phyloP scores from a whole-genome alignment of 257 asterid species.

The Jacaranda mimosifolia region DNA sequence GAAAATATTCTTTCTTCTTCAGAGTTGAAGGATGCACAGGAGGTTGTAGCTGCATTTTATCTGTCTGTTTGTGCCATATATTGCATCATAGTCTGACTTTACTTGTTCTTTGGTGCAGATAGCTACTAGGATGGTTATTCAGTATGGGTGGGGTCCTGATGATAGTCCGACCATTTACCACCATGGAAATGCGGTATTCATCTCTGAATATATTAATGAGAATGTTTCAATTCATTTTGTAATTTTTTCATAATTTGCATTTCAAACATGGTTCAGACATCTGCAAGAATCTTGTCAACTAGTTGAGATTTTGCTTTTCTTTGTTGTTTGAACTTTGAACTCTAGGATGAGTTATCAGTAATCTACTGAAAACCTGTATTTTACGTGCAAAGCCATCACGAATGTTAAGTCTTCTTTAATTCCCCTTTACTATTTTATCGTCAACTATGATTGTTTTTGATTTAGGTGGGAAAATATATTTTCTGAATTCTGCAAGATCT shows the following conservation, averaged over 20 bases:
- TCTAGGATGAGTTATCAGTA: conserved; percentile 16
- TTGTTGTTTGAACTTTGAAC: conserved; percentile 10
- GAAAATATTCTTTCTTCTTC: conserved; percentile 85
- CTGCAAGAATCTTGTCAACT: conserved; percentile 4
- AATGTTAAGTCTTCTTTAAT: neutral
- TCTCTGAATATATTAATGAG: conserved; percentile 29
- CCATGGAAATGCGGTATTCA: conserved; percentile 83
- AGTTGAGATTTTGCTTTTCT: conserved; percentile 8
- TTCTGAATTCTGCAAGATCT: neutral
- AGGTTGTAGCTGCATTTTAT: conserved; percentile 59
- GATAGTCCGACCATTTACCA: conserved; percentile 86
- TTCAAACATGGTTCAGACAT: conserved; percentile 21
- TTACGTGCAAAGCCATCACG: neutral
- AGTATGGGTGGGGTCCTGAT: conserved; percentile 97
- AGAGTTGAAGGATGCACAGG: conserved; percentile 89
- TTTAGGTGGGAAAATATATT: conserved; percentile 3
- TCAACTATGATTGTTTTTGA: neutral
- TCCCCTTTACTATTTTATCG: neutral
- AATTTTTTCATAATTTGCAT: conserved; percentile 15
- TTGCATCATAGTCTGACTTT: conserved; percentile 29
- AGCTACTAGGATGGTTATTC: conserved; percentile 94
- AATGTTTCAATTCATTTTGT: conserved; percentile 15
- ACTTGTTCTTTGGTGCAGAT: conserved; percentile 62
- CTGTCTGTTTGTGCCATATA: conserved; percentile 25
- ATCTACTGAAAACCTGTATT: conserved; percentile 29